Conservation (phyloP, 352 stramenopile species). For the Pythium aquatile region DNA sequence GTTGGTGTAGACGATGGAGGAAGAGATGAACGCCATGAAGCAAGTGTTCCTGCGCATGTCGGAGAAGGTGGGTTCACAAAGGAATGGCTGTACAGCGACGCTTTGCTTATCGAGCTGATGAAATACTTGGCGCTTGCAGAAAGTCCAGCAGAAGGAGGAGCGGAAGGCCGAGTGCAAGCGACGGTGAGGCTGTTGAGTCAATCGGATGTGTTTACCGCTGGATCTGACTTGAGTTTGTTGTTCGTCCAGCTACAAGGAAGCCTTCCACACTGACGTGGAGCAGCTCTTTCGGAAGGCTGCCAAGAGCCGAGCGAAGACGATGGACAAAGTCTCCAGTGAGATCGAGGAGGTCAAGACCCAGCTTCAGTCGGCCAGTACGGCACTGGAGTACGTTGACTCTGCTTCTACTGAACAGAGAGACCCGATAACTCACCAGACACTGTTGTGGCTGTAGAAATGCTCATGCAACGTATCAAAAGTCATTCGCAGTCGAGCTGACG, state of each 20-base stretch:
- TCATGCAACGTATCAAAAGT: conserved; percentile 3
- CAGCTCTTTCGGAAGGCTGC: conserved; percentile 18
- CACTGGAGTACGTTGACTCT: conserved; percentile 1
- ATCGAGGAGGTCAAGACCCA: conserved; percentile 9
- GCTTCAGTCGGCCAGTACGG: conserved; percentile 3
- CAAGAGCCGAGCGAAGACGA: conserved; percentile 7
- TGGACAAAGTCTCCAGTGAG: conserved; percentile 12
- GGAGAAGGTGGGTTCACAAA: conserved; percentile 31
- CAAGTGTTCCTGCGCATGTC: conserved; percentile 32
- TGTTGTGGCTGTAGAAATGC: not conserved
- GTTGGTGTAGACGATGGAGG: conserved; percentile 20
- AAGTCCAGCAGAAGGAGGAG: conserved; percentile 29
- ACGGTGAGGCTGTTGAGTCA: conserved; percentile 12
- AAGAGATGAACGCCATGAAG: conserved; percentile 33
- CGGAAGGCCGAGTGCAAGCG: conserved; percentile 27
- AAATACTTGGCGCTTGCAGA: conserved; percentile 9
- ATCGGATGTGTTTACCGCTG: not conserved
- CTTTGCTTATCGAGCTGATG: no score
- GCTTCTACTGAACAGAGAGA: no score
- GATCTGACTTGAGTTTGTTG: not conserved
- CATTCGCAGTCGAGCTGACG: conserved; percentile 4
- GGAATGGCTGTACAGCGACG: no score
- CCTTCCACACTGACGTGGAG: conserved; percentile 26
- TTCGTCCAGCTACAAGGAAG: conserved; percentile 17
- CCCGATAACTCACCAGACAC: no score